phyloP scores from a whole-genome alignment of 2,329 filamentous ascomycete genomes.

The Aspergillus aculeatinus region DNA sequence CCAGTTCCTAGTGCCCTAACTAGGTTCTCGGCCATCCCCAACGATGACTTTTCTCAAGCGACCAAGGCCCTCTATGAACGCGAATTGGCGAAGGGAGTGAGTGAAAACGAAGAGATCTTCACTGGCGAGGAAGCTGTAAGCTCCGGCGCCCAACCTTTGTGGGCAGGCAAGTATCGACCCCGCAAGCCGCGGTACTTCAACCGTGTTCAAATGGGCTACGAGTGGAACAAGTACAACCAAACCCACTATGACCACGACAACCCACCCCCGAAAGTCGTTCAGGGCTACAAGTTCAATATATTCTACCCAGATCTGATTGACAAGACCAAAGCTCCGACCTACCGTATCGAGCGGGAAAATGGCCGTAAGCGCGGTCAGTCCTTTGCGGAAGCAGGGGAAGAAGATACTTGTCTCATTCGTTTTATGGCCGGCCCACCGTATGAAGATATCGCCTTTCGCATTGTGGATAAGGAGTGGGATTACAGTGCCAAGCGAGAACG shows the following conservation, averaged over 20 bases:
- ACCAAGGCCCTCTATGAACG: slow-evolving; percentile 89
- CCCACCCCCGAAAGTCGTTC: slow-evolving; percentile 94
- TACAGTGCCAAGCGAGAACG: slow-evolving; percentile 94
- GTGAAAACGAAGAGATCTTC: slow-evolving; percentile 95
- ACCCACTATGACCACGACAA: slow-evolving; percentile 99
- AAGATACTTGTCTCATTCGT: slow-evolving; percentile 93
- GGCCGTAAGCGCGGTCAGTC: slow-evolving; percentile 87
- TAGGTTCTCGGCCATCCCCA: slow-evolving; percentile 66
- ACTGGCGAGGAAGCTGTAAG: slow-evolving; percentile 79
- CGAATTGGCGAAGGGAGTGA: slow-evolving; percentile 85
- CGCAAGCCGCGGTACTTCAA: slow-evolving; percentile 97
- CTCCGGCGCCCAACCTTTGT: slow-evolving; percentile 65
- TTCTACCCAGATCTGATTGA: slow-evolving; percentile 98
- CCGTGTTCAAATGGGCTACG: slow-evolving; percentile 96
- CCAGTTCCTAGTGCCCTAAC: slow-evolving; percentile 58
- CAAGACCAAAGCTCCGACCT: slow-evolving; percentile 90
- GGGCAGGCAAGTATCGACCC: slow-evolving; percentile 81
- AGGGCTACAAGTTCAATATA: slow-evolving; percentile 99
- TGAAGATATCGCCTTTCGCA: slow-evolving; percentile 93
- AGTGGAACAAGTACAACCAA: slow-evolving; percentile 99
- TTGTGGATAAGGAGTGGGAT: slow-evolving; percentile 98
- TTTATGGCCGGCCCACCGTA: slow-evolving; percentile 96
- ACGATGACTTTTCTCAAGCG: slow-evolving; percentile 80
- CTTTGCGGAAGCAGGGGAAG: slow-evolving; percentile 88
- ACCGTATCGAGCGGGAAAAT: slow-evolving; percentile 91